A percentile compares a stretch with the other conserved stretches of the same genome.
Evolutionary conservation across 768 basidiomycete species (phyloP).

Genomic region (Boletus edulis): DNA sequence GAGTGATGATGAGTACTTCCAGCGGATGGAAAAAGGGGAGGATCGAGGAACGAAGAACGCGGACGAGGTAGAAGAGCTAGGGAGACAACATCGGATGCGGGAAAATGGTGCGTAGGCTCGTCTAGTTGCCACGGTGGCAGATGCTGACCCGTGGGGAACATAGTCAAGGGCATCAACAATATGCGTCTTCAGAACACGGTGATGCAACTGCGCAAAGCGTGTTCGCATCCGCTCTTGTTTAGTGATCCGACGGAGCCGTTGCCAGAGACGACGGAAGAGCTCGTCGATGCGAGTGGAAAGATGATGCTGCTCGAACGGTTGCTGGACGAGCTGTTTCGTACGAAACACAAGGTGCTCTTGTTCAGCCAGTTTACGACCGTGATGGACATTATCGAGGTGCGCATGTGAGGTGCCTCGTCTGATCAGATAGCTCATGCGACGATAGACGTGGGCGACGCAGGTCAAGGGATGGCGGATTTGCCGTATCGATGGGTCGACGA

Average conservation of each 20-base stretch:
- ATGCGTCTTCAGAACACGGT: constrained; percentile 92
- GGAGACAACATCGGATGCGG: constrained; percentile 55
- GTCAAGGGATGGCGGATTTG: constrained; percentile 82
- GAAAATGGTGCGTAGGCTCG: constrained; percentile 51
- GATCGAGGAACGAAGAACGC: constrained; percentile 34
- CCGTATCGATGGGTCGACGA: constrained; percentile 88
- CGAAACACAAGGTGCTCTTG: constrained; percentile 81
- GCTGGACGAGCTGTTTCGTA: constrained; percentile 74
- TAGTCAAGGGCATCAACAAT: constrained; percentile 85
- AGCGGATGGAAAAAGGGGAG: constrained; percentile 52
- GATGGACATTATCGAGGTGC: constrained; percentile 91
- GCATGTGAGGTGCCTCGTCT: constrained; percentile 5
- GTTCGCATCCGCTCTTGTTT: constrained; percentile 90
- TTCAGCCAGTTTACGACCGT: constrained; percentile 96
- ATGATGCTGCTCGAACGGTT: constrained; percentile 95
- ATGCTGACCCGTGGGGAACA: background rate
- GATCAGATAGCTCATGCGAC: background rate
- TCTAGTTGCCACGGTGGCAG: background rate
- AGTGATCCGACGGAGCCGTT: constrained; percentile 35
- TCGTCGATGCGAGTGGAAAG: constrained; percentile 89
- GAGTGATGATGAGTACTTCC: constrained; percentile 64
- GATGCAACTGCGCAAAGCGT: constrained; percentile 97
- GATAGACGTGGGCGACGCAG: constrained; percentile 71
- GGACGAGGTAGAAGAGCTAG: constrained; percentile 52
- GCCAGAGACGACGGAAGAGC: constrained; percentile 68